Evolutionary conservation across 257 asterid species (phyloP).

Genomic region (Nicotiana tomentosiformis): DNA sequence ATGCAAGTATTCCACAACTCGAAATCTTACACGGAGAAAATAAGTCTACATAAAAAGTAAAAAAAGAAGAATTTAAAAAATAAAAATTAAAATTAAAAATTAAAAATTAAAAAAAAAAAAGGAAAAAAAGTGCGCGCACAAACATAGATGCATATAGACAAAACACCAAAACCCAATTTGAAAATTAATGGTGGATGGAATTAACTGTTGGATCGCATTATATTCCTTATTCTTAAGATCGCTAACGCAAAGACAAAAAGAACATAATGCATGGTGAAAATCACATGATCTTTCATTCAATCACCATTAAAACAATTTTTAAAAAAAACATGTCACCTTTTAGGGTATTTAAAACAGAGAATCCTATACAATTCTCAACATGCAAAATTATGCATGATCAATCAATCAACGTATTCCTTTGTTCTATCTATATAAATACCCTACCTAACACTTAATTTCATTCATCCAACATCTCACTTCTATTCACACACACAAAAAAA

Average conservation of each 20-base stretch:
- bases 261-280: background rate
- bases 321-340: background rate
- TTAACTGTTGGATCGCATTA: constrained; percentile 11
- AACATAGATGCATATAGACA: background rate
- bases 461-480: background rate
- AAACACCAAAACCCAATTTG: background rate
- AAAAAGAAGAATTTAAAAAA: background rate
- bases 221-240: constrained; percentile 10
- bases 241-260: constrained; percentile 9
- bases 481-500: background rate
- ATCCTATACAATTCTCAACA: constrained; percentile 7
- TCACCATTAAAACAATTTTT: background rate
- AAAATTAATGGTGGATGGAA: background rate
- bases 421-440: background rate
- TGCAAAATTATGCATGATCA: background rate
- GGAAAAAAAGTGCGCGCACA: background rate
- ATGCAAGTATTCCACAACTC: too few species aligned
- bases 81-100: background rate
- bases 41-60: background rate
- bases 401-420: background rate
- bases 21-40: too few species aligned
- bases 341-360: background rate
- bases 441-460: background rate
- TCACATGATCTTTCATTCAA: background rate
- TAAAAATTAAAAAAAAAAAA: background rate